Evolutionary conservation across 805 yeast genomes (phyloP).

Genomic region (Kregervanrija delftensis): DNA sequence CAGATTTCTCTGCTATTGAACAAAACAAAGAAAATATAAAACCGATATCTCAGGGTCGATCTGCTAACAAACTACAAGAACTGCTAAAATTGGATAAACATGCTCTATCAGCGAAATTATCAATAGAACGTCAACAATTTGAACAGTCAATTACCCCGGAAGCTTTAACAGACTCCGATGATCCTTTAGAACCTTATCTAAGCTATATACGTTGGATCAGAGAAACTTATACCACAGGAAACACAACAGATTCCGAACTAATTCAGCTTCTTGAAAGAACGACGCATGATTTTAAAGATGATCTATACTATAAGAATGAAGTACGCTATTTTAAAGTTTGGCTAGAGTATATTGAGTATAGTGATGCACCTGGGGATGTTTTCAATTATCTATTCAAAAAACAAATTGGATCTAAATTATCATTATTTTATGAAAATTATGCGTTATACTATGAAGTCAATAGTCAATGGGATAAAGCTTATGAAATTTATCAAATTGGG

Average conservation of each 20-base stretch:
- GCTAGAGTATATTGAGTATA: slow-evolving; percentile 66
- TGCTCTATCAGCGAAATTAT: slow-evolving; percentile 8
- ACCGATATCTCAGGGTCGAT: slow-evolving; percentile 61
- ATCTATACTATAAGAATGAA: slow-evolving; percentile 68
- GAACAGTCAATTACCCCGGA: slow-evolving; percentile 41
- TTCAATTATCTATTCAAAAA: slow-evolving; percentile 66
- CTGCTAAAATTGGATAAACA: slow-evolving; percentile 29
- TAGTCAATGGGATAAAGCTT: slow-evolving; percentile 47
- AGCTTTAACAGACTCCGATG: slow-evolving; percentile 59
- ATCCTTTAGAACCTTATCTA: slow-evolving; percentile 73
- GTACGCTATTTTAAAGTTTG: slow-evolving; percentile 75
- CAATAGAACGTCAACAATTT: slow-evolving; percentile 34
- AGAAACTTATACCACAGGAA: slow-evolving; percentile 54
- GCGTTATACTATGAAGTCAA: slow-evolving; percentile 53
- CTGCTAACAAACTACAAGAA: slow-evolving; percentile 50
- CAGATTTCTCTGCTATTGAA: slow-evolving; percentile 36
- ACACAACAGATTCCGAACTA: slow-evolving; percentile 57
- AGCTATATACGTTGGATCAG: slow-evolving; percentile 72
- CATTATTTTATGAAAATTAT: slow-evolving; percentile 74
- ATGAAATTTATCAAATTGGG: slow-evolving; percentile 52
- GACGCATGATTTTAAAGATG: slow-evolving; percentile 60
- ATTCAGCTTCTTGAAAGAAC: slow-evolving; percentile 62
- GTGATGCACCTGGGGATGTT: slow-evolving; percentile 64
- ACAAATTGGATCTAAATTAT: slow-evolving; percentile 59
- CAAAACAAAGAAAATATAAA: slow-evolving; percentile 70